These are phyloP conservation scores for Niveomyces coronatus DNA, from an alignment of 2,329 filamentous ascomycete genomes.

Conservation along the genomic window DNA sequence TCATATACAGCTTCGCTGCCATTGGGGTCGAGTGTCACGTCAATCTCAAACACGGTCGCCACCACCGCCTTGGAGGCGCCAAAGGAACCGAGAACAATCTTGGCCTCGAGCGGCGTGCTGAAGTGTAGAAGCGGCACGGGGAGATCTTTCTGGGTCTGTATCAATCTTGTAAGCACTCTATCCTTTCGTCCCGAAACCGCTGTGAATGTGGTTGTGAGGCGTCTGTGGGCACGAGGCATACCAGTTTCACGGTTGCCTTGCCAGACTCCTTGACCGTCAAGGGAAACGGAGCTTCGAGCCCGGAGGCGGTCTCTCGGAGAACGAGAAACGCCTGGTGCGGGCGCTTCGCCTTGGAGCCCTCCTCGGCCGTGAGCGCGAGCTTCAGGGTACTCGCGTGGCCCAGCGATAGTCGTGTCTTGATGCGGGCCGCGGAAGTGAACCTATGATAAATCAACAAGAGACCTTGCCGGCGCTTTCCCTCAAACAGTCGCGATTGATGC, in stretches of 20 bases:
- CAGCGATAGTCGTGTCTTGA: constrained; percentile 55
- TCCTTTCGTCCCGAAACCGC: too few species aligned
- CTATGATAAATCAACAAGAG: constrained; percentile 27
- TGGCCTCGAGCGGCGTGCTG: constrained; percentile 61
- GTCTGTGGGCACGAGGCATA: constrained; percentile 45
- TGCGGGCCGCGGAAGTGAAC: constrained; percentile 46
- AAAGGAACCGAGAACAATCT: constrained; percentile 77
- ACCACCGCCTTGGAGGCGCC: constrained; percentile 61
- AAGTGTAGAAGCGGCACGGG: constrained; percentile 69
- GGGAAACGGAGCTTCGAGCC: constrained; percentile 79
- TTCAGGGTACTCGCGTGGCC: constrained; percentile 65
- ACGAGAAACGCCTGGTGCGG: constrained; percentile 93
- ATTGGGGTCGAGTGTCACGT: constrained; percentile 53
- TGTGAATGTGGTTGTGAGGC: too few species aligned
- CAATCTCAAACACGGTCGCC: constrained; percentile 61
- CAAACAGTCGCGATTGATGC: constrained; percentile 1
- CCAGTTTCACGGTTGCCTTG: constrained; percentile 75
- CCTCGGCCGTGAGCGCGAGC: constrained; percentile 69
- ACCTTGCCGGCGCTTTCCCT: too few species aligned
- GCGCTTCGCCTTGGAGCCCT: constrained; percentile 66
- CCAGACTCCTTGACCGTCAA: constrained; percentile 78
- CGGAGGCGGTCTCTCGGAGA: constrained; percentile 61
- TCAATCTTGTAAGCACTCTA: too few species aligned
- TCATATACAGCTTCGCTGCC: constrained; percentile 50
- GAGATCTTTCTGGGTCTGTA: constrained; percentile 87